Base-by-base conservation (phyloP, 148 eudicot genomes). In the Rhododendron williamsianum region DNA sequence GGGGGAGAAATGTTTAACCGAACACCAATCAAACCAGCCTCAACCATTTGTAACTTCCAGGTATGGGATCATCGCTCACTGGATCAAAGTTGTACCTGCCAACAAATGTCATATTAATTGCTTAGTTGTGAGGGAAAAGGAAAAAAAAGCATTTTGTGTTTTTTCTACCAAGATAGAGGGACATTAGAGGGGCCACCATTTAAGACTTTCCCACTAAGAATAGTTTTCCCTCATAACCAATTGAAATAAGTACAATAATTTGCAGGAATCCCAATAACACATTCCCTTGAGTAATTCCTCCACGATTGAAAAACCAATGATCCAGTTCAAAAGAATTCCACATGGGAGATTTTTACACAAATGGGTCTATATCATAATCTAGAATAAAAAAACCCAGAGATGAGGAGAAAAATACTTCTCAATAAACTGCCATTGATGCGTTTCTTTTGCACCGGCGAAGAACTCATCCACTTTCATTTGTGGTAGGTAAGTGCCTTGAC, bases 51-150 rank as follows among this genome's bases (percentile, higher is more conserved):
- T 88, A 92, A 27, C 92, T 90, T 82, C 94, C 92, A 21, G 86
- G 88, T 36, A 92, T 90, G 84, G 94, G 94, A 63, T 48, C 51
- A 30, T 91, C 94, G 4, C 86, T 88, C 81, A 87, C 89, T 0
- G 92, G 90, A 88, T 92, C 94, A 78, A 89, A 92, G 89, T 92
- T 92, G 87, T 92, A 92, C 90, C 92, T 92, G 87, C 81, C 81
- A 85, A 82, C 60, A 6, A 27, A 82, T 49, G 30, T 49, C 65
- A 38, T 4, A 27, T n/a, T 27, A 27, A 15, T 16, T 2, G 36
- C 30, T 69, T 0, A 12, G 74, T 27, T 69, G 38, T 69, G 7
- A 27, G 16, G 36, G n/a, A 65, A 9, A 65, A 48, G 13, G 2
- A 21, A 3, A 67, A 67, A 69, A 69, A 35, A 27, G 11, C 12